phyloP scores from a whole-genome alignment of 1,139 yeast species.

The Arxiozyma heterogenica region DNA sequence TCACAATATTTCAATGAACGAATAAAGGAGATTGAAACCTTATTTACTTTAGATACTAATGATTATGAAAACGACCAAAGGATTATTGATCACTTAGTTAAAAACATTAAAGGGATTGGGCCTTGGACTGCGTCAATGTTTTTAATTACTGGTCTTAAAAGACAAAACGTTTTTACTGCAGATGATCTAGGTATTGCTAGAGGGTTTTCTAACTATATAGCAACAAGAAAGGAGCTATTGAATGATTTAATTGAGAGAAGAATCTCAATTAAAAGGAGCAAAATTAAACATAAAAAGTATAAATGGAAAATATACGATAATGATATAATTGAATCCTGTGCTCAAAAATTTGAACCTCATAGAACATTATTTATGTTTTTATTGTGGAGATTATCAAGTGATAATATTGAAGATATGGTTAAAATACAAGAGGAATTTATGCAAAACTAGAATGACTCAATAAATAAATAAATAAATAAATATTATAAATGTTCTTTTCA shows the following conservation, averaged over 20 bases:
- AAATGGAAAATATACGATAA: slow-evolving; percentile 58
- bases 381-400: slow-evolving; percentile 61
- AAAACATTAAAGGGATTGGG: slow-evolving; percentile 70
- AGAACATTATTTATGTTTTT: slow-evolving; percentile 60
- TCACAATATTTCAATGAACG: slow-evolving; percentile 46
- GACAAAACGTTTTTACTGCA: slow-evolving; percentile 62
- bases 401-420: slow-evolving; percentile 47
- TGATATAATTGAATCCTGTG: slow-evolving; percentile 46
- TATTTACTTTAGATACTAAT: slow-evolving; percentile 26
- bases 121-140: slow-evolving; percentile 92
- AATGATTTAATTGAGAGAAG: background rate
- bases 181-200: slow-evolving; percentile 82
- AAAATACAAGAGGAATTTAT: slow-evolving; percentile 21
- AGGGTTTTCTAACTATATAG: slow-evolving; percentile 35
- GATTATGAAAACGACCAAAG: background rate
- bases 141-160: slow-evolving; percentile 55
- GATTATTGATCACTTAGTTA: background rate
- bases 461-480: background rate
- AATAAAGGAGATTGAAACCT: slow-evolving; percentile 37
- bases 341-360: slow-evolving; percentile 56
- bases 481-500: too few species aligned
- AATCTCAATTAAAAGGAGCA: slow-evolving; percentile 29
- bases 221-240: background rate
- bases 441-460: background rate
- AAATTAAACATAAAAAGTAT: slow-evolving; percentile 34